Conservation (phyloP, 176 grass and related monocot species). For the Raddia distichophylla region DNA sequence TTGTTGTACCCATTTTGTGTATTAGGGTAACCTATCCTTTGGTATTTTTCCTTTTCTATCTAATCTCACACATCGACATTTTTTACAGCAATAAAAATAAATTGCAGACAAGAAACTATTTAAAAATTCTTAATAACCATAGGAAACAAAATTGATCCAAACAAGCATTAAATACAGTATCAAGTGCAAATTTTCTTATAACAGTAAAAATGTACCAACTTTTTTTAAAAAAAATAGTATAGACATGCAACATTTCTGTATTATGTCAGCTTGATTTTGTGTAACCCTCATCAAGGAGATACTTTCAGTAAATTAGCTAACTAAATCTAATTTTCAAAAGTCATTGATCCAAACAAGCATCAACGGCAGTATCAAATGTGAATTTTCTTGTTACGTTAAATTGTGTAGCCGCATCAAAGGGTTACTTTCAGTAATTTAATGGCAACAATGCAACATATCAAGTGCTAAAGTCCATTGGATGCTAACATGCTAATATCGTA, state of each 20-base stretch:
- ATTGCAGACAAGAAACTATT: constrained; percentile 1
- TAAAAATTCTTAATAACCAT: background rate
- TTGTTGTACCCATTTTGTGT: background rate
- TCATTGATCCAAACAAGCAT: background rate
- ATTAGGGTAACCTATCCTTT: background rate
- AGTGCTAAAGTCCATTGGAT: no score
- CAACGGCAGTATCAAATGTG: no score
- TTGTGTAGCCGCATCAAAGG: no score
- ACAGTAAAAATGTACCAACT: no score
- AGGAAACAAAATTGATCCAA: background rate
- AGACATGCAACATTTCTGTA: no score
- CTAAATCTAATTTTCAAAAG: background rate
- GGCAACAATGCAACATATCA: no score
- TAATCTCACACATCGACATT: background rate
- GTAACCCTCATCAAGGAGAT: background rate
- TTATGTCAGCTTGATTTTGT: background rate
- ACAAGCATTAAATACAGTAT: background rate
- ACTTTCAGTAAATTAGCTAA: background rate
- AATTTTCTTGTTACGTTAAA: no score
- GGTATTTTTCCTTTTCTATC: background rate
- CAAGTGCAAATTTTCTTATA: no score
- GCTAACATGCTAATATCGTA: no score
- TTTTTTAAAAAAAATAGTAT: no score
- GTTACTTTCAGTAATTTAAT: background rate
- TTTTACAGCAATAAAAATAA: background rate